Base-by-base conservation (phyloP, 2,329 filamentous ascomycete species). In the Lomentospora prolificans region DNA sequence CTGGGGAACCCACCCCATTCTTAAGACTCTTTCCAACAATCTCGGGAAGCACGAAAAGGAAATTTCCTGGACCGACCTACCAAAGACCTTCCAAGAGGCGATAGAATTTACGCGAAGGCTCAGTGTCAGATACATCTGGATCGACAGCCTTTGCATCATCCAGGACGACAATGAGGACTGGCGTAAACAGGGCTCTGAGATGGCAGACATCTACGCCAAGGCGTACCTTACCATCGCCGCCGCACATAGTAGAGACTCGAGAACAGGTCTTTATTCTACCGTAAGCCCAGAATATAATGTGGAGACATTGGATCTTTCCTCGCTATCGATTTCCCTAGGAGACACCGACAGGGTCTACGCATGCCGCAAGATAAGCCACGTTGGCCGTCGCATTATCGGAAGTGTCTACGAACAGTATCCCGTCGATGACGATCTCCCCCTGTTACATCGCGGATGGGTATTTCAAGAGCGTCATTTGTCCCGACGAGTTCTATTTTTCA, bases 81-180 rank as follows among this genome's bases (percentile, higher is more conserved):
- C 51, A 3, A 36, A 19, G 24, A 63, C 54, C n/a, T 62, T 58
- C 53, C 17, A 25, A 5, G 59, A 63, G n/a, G 57, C 58, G 3
- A 50, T 62, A 22, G 33, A 3, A 1, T 41, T 61, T 4, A 59
- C 61, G 9, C 57, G 55, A 2, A 52, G 48, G 3, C 57, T 63
- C 22, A 58, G 58, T 1, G 54, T 61, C 19, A 55, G 53, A 4
- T 62, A 62, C 22, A 28, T 63, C 3, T 63, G 61, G 61, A 60
- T 63, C 2, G 61, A 63, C 12, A 51, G 57, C 1, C 17, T 62
- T 2, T 62, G 61, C 17, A 63, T 63, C 14, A 56, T 63, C 24
- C 61, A 64, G 24, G 60, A 60, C 46, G 56, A 56, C 3, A 55
- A 52, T n/a, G 28, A 50, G 3, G 61, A 63, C 24, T 63, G 59